Evolutionary conservation across 805 yeast species (phyloP).

Genomic region (Lipomyces spencermartinsiae): DNA sequence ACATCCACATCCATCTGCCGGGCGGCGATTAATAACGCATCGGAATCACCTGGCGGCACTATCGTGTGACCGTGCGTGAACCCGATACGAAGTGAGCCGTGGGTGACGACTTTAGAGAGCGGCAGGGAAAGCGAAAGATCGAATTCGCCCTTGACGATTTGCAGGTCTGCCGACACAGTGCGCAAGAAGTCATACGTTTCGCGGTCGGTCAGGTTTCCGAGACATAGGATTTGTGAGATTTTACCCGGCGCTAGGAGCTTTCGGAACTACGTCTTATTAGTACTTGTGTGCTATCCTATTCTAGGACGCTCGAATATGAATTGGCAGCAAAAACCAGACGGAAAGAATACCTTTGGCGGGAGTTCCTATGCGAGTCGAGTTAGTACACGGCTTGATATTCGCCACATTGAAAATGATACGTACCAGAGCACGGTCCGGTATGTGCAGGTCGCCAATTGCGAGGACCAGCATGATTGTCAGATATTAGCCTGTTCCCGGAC

Average conservation of each 20-base stretch:
- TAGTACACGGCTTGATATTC: conserved; percentile 4
- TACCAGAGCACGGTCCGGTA: conserved; percentile 83
- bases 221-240: conserved; percentile 80
- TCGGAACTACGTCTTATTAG: conserved; percentile 57
- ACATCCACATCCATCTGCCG: conserved; percentile 92
- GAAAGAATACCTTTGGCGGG: conserved; percentile 50
- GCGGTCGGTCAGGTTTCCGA: conserved; percentile 79
- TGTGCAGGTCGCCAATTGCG: conserved; percentile 87
- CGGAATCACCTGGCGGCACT: conserved; percentile 86
- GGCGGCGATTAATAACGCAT: conserved; percentile 79
- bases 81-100: conserved; percentile 79
- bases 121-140: conserved; percentile 62
- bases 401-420: conserved; percentile 40
- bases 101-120: conserved; percentile 65
- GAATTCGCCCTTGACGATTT: conserved; percentile 81
- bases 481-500: neutral
- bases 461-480: conserved; percentile 63
- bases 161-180: conserved; percentile 72
- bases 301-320: no score
- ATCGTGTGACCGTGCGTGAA: conserved; percentile 82
- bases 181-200: conserved; percentile 69
- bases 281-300: neutral
- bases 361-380: conserved; percentile 48
- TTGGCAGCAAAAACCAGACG: neutral
- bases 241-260: conserved; percentile 83